These are phyloP conservation scores for Hypoxylon rubiginosum DNA, from an alignment of 2,329 filamentous ascomycete species.

Conservation along the genomic window DNA sequence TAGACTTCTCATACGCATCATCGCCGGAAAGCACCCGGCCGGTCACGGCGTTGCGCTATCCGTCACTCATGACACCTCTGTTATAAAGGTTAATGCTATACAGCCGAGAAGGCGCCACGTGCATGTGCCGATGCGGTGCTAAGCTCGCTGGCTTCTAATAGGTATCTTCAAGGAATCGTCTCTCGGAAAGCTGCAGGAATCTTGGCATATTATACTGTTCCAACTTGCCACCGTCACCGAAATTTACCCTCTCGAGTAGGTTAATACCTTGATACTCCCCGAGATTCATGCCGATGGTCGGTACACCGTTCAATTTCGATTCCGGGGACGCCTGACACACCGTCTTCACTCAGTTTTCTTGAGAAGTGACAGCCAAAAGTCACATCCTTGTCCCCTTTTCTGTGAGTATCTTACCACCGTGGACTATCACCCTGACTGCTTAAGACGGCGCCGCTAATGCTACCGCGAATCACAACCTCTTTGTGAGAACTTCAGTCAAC, in stretches of 20 bases:
- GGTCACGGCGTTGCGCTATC: constrained; percentile 41
- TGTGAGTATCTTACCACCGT: constrained; percentile 6
- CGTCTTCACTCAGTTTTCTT: constrained; percentile 8
- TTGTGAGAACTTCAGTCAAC: neutral
- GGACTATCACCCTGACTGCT: constrained; percentile 11
- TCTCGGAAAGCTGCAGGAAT: constrained; percentile 47
- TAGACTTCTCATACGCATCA: constrained; percentile 29
- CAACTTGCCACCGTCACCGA: constrained; percentile 18
- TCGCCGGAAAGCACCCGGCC: constrained; percentile 44
- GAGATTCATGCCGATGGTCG: neutral
- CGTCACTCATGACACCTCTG: constrained; percentile 34
- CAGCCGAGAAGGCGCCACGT: constrained; percentile 38
- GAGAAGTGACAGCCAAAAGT: constrained; percentile 6
- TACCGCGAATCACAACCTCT: constrained; percentile 5
- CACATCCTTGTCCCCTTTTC: constrained; percentile 5
- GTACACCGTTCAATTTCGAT: constrained; percentile 8
- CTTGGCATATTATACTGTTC: constrained; percentile 35
- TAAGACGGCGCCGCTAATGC: constrained; percentile 2
- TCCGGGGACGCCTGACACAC: constrained; percentile 3
- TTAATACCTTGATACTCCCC: neutral
- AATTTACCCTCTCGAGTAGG: constrained; percentile 7
- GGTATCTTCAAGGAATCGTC: constrained; percentile 35
- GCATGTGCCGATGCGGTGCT: constrained; percentile 40
- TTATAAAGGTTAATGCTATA: constrained; percentile 44
- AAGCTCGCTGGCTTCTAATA: constrained; percentile 40